Conservation (phyloP, 768 basidiomycete genomes). For the Russula emetica region DNA sequence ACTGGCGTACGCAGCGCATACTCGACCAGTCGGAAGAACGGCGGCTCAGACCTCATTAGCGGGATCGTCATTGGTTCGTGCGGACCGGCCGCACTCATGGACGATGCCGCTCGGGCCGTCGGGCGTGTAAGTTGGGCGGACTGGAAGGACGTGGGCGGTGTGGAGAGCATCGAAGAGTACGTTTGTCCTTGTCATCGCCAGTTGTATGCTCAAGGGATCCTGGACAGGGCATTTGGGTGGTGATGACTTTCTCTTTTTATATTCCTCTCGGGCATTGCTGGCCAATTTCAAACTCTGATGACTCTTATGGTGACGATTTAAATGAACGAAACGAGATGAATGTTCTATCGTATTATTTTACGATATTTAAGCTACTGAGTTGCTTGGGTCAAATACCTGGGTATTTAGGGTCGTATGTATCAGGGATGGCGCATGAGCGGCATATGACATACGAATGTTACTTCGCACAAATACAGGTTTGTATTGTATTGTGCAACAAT, state of each 20-base stretch:
- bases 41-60: slow-evolving; percentile 13
- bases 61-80: slow-evolving; percentile 44
- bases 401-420: not conserved
- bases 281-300: not conserved
- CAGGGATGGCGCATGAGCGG: not conserved
- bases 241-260: not conserved
- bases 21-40: slow-evolving; percentile 18
- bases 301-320: not conserved
- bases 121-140: slow-evolving; percentile 33
- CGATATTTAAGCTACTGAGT: not conserved
- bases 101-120: slow-evolving; percentile 38
- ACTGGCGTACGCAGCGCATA: slow-evolving; percentile 28
- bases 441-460: not conserved
- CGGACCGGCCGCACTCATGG: slow-evolving; percentile 40
- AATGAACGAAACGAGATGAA: not conserved
- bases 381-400: not conserved
- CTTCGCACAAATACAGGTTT: not conserved
- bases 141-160: slow-evolving; percentile 30
- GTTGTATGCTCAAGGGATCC: not conserved
- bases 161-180: slow-evolving; percentile 29
- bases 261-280: not conserved
- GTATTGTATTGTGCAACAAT: not conserved
- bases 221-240: slow-evolving; percentile 16
- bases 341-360: slow-evolving; percentile 6
- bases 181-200: not conserved